Percentiles rank a stretch among this genome's conserved stretches.
These are phyloP conservation scores for Cyberlindnera nakhonratchasimensis DNA, from an alignment of 805 yeast genomes.

Conservation along the genomic window DNA sequence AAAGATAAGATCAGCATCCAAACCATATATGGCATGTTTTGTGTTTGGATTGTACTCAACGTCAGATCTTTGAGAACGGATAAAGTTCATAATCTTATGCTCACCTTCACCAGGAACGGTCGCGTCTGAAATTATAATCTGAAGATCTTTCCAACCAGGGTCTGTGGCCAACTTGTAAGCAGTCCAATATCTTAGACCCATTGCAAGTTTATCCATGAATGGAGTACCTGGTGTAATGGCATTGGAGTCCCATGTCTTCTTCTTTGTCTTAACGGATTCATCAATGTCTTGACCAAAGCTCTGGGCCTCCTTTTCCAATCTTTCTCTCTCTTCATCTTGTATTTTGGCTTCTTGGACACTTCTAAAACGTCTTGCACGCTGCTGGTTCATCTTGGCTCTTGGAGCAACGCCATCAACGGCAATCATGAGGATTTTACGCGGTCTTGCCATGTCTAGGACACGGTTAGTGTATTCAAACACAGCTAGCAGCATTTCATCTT, in stretches of 20 bases:
- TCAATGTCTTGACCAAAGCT: constrained; percentile 64
- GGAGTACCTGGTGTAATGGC: constrained; percentile 97
- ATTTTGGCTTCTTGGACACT: constrained; percentile 91
- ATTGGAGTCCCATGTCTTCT: constrained; percentile 84
- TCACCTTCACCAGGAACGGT: constrained; percentile 99
- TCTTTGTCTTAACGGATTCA: constrained; percentile 63
- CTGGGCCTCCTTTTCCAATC: constrained; percentile 32
- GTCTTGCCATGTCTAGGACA: constrained; percentile 90
- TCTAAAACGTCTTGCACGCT: constrained; percentile 91
- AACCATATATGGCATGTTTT: constrained; percentile 92
- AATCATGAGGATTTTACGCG: constrained; percentile 90
- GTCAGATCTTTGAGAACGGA: constrained; percentile 83
- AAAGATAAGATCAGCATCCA: constrained; percentile 97
- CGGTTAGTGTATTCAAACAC: constrained; percentile 90
- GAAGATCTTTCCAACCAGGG: constrained; percentile 75
- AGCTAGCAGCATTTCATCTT: constrained; percentile 94
- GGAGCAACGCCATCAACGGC: constrained; percentile 99
- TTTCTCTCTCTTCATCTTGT: constrained; percentile 67
- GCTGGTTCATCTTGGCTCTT: constrained; percentile 97
- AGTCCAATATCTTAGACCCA: constrained; percentile 79
- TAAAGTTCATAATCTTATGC: constrained; percentile 95
- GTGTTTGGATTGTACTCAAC: constrained; percentile 90
- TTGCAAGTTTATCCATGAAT: constrained; percentile 86
- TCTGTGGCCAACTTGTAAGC: constrained; percentile 86
- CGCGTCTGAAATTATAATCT: constrained; percentile 82